Conservation (phyloP, 208 protist genomes). For the Borovskyia barvae region DNA sequence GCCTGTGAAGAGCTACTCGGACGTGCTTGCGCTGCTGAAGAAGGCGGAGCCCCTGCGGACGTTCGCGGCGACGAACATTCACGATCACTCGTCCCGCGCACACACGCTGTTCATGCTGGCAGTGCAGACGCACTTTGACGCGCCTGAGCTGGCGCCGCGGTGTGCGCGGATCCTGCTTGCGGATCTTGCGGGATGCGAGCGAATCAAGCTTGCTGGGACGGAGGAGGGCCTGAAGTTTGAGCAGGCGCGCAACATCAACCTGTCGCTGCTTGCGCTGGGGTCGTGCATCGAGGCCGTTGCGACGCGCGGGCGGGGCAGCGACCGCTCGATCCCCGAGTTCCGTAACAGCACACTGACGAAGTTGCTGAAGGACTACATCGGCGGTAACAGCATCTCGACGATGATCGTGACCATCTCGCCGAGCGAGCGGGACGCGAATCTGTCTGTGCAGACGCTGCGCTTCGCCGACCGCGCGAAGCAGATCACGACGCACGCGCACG, state of each 20-base stretch:
- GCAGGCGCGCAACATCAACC: constrained; percentile 85
- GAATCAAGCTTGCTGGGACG: constrained; percentile 74
- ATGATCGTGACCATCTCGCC: constrained; percentile 83
- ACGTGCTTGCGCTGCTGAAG: constrained; percentile 79
- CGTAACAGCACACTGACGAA: constrained; percentile 85
- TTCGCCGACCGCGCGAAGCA: constrained; percentile 88
- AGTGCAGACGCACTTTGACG: constrained; percentile 67
- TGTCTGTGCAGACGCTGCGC: constrained; percentile 82
- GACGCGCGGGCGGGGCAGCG: constrained; percentile 34
- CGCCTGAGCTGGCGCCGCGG: constrained; percentile 49
- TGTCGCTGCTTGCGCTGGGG: constrained; percentile 74
- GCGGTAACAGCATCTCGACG: constrained; percentile 81
- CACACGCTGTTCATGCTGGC: constrained; percentile 85
- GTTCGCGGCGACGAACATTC: constrained; percentile 86
- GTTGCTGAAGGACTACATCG: constrained; percentile 84
- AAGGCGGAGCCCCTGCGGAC: constrained; percentile 85
- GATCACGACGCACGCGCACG: constrained; percentile 75
- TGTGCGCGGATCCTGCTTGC: constrained; percentile 70
- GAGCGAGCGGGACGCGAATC: constrained; percentile 58
- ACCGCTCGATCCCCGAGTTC: constrained; percentile 66
- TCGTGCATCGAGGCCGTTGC: constrained; percentile 83
- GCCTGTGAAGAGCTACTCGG: constrained; percentile 71
- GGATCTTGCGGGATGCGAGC: constrained; percentile 82
- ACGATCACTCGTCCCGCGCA: constrained; percentile 79
- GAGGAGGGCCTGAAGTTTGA: constrained; percentile 72